Percentiles rank a stretch among this genome's conserved stretches.
Evolutionary conservation across 306 rosid genomes (phyloP).

Genomic region (Astragalus membranaceus): DNA sequence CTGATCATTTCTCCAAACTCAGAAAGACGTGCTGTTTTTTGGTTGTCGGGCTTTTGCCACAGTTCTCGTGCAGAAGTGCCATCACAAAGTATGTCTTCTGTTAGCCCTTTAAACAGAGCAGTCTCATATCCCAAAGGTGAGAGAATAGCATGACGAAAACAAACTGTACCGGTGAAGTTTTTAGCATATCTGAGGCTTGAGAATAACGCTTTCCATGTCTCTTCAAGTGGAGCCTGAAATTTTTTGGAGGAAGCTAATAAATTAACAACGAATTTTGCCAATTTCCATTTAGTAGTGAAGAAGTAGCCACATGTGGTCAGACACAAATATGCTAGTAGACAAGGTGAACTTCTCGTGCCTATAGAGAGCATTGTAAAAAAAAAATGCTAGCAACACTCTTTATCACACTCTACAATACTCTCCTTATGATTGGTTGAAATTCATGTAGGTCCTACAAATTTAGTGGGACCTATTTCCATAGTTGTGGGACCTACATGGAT

Average conservation of each 20-base stretch:
- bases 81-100: slow-evolving; percentile 50
- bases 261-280: background rate
- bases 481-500: too few species aligned
- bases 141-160: slow-evolving; percentile 82
- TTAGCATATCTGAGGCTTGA: slow-evolving; percentile 79
- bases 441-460: too few species aligned
- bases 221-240: slow-evolving; percentile 77
- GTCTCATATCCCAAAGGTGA: slow-evolving; percentile 92
- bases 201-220: slow-evolving; percentile 84
- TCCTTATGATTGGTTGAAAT: too few species aligned
- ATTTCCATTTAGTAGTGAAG: too few species aligned
- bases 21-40: slow-evolving; percentile 74
- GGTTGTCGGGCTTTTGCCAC: slow-evolving; percentile 61
- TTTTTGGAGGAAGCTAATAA: slow-evolving; percentile 2
- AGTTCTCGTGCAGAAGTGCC: slow-evolving; percentile 70
- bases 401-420: too few species aligned
- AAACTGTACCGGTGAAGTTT: slow-evolving; percentile 71
- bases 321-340: too few species aligned
- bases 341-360: too few species aligned
- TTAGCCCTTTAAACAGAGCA: slow-evolving; percentile 72
- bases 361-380: too few species aligned
- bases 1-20: slow-evolving; percentile 94
- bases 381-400: too few species aligned
- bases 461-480: too few species aligned
- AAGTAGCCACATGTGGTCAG: too few species aligned